Conservation (phyloP, 1,284 basidiomycete species). For the Moniliella sp. region DNA sequence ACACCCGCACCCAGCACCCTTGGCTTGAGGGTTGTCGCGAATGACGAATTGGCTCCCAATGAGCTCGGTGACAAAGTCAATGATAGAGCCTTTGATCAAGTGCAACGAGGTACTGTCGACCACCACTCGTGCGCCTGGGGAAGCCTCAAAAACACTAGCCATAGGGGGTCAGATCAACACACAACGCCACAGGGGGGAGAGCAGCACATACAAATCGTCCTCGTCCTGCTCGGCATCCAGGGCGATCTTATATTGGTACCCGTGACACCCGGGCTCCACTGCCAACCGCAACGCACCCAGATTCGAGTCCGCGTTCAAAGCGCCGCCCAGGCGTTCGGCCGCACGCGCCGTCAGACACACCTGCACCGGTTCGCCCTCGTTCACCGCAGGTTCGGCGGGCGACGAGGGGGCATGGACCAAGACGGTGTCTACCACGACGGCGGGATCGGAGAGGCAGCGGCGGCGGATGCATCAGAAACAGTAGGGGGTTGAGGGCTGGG, state of each 20-base stretch:
- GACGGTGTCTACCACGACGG: too few relatives aligned
- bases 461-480: too few relatives aligned
- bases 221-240: slow-evolving; percentile 42
- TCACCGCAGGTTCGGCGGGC: too few relatives aligned
- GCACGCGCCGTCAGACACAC: background rate
- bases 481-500: too few relatives aligned
- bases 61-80: slow-evolving; percentile 72
- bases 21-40: slow-evolving; percentile 58
- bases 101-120: slow-evolving; percentile 60
- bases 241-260: slow-evolving; percentile 74
- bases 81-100: slow-evolving; percentile 56
- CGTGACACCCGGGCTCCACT: slow-evolving; percentile 73
- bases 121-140: slow-evolving; percentile 36
- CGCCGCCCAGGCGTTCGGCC: background rate
- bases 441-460: too few relatives aligned
- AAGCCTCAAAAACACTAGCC: slow-evolving; percentile 46
- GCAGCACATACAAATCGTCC: slow-evolving; percentile 49
- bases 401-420: too few relatives aligned
- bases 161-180: background rate
- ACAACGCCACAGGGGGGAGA: background rate
- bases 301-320: slow-evolving; percentile 9
- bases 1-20: slow-evolving; percentile 65
- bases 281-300: slow-evolving; percentile 52
- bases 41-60: slow-evolving; percentile 68
- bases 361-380: too few relatives aligned